Percentiles rank a stretch among this genome's conserved stretches.
Conservation (phyloP, 805 yeast genomes). For the Ogataea pilisensis region DNA sequence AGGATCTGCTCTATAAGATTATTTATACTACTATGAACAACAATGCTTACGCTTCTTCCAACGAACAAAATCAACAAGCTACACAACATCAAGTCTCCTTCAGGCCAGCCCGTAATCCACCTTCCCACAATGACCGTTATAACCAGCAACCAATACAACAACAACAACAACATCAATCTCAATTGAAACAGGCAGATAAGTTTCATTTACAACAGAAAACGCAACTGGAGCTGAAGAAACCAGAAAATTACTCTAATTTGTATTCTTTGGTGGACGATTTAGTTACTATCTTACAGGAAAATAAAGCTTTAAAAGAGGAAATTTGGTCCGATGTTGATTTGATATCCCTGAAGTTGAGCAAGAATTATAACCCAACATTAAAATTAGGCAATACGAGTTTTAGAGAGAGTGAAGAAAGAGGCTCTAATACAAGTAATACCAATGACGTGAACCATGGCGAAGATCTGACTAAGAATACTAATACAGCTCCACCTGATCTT, state of each 20-base stretch:
- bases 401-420: too few relatives aligned
- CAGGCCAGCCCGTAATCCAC: neutral
- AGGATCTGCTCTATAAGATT: too few relatives aligned
- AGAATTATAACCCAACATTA: constrained; percentile 4
- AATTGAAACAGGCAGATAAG: neutral
- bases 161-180: neutral
- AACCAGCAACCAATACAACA: neutral
- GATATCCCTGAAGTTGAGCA: constrained; percentile 10
- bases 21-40: too few relatives aligned
- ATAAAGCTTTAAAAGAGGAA: constrained; percentile 18
- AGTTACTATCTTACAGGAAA: constrained; percentile 14
- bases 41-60: neutral
- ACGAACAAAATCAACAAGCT: neutral
- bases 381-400: too few relatives aligned
- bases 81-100: neutral
- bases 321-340: constrained; percentile 25
- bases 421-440: neutral
- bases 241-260: constrained; percentile 19
- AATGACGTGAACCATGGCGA: too few relatives aligned
- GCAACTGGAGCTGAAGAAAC: constrained; percentile 11
- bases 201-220: neutral
- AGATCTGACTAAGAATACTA: neutral
- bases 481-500: neutral
- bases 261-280: constrained; percentile 22
- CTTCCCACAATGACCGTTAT: neutral